These are phyloP conservation scores for Cryptococcus hybrid DNA, from an alignment of 1,284 basidiomycete species.

Conservation along the genomic window DNA sequence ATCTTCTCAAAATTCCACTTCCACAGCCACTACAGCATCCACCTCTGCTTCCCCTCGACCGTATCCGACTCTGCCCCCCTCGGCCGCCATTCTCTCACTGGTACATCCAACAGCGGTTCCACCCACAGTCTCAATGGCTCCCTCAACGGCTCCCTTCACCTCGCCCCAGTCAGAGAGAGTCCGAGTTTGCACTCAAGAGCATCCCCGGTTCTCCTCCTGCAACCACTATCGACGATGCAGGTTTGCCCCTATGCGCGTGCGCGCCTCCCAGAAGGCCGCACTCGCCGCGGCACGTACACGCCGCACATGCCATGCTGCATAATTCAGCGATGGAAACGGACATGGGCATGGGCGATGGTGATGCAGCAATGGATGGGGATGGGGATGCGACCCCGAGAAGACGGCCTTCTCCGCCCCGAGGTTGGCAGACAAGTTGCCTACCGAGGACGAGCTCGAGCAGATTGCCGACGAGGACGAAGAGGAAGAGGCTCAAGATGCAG, in stretches of 20 bases:
- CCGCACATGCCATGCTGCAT: background rate
- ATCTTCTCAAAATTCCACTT: conserved; percentile 6
- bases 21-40: conserved; percentile 8
- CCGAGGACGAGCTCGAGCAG: conserved; percentile 4
- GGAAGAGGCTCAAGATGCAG: conserved; percentile 7
- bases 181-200: too few relatives aligned
- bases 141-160: too few relatives aligned
- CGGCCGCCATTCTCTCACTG: too few relatives aligned
- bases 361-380: conserved; percentile 1
- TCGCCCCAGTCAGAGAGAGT: too few relatives aligned
- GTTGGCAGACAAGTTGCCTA: conserved; percentile 5
- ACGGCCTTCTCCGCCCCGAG: conserved; percentile 17
- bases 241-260: background rate
- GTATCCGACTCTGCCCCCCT: too few relatives aligned
- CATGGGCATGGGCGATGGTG: conserved; percentile 1
- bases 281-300: background rate
- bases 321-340: background rate
- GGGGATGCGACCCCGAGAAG: conserved; percentile 19
- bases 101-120: too few relatives aligned
- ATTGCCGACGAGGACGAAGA: conserved; percentile 4
- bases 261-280: background rate
- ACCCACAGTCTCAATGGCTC: too few relatives aligned
- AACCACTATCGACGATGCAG: background rate
- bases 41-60: background rate
- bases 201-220: background rate